Base-by-base conservation (phyloP, 2,329 filamentous ascomycete genomes). In the Neofusicoccum laricinum region DNA sequence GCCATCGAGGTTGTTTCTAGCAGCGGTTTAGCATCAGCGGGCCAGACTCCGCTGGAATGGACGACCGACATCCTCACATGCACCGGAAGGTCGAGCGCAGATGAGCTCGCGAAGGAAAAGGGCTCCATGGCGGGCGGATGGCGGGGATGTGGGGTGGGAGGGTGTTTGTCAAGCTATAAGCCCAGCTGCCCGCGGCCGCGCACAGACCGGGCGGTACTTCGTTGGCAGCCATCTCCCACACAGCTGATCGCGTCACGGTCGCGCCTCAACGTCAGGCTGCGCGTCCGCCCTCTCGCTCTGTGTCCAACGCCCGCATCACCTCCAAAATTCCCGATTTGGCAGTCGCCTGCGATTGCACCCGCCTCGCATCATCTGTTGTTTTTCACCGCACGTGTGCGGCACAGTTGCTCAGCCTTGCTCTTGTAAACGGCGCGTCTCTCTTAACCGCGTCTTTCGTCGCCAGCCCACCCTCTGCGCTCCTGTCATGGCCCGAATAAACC, bases 31-130 rank as follows among this genome's bases (percentile, higher is more conserved):
- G 69, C 67, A 66, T 57, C 19, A 17, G n/a, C 32, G 49, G 25
- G n/a, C 4, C 6, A 25, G 49, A 15, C 38, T 61, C 38, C 59
- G 51, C 53, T 49, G 64, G 67, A 68, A 51, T 34, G 65, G 53
- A 61, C 63, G 50, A 80, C 85, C 68, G 79, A 88, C 87, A 89
- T 86, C 77, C 85, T 86, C 67, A 89, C 79, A 70, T 83, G 81
- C 62, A 89, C 81, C 19, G 90, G 87, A 68, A 93, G 86, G 70
- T 92, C 85, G 70, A 98, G 84, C 77, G 91, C 88, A 69, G 92
- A 90, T 66, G 95, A 97, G 73, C 89, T 92, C 69, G 92, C 93
- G 81, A 98, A 98, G 34, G 93, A 96, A 79, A 97, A 97, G 61
- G 93, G 90, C 79, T 99, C 95, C 92, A 97, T 97, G 48, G 45